These are phyloP conservation scores for Nakazawaea peltata DNA, from an alignment of 805 yeast species.

Conservation along the genomic window DNA sequence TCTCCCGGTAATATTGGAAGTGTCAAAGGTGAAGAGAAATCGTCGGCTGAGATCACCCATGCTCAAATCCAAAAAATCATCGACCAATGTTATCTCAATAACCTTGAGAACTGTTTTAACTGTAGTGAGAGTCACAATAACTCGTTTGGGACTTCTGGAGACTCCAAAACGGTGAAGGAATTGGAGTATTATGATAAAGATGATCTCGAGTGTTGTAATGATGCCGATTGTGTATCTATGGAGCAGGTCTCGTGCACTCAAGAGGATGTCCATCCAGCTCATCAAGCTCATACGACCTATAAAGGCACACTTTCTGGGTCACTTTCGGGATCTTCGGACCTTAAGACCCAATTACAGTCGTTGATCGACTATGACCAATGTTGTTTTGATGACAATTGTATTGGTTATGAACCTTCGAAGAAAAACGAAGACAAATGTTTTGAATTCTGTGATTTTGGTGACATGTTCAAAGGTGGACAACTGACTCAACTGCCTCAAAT, in stretches of 20 bases:
- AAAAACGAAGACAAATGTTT: conserved; percentile 16
- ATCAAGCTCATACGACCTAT: too few relatives aligned
- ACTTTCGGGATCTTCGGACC: too few relatives aligned
- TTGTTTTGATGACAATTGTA: background rate
- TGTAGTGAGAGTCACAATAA: background rate
- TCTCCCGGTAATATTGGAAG: too few relatives aligned
- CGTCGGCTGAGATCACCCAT: conserved; percentile 4
- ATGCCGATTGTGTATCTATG: background rate
- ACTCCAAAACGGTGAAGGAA: background rate
- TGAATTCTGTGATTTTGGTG: conserved; percentile 18
- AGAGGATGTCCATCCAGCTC: background rate
- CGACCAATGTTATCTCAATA: conserved; percentile 8
- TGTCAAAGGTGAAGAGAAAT: too few relatives aligned
- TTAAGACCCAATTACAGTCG: conserved; percentile 1
- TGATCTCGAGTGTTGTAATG: conserved; percentile 3
- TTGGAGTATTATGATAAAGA: background rate
- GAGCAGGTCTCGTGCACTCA: background rate
- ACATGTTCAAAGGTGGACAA: conserved; percentile 10
- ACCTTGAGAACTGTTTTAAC: conserved; percentile 6
- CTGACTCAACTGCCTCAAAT: too few relatives aligned
- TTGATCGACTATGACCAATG: background rate
- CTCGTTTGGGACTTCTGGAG: background rate
- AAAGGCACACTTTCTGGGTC: too few relatives aligned
- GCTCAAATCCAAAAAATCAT: conserved; percentile 10
- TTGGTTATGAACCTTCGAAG: background rate